A percentile compares a stretch with the other conserved stretches of the same genome.
Evolutionary conservation across 2,329 filamentous ascomycete species (phyloP).

Genomic region (Aspergillus puulaauensis): DNA sequence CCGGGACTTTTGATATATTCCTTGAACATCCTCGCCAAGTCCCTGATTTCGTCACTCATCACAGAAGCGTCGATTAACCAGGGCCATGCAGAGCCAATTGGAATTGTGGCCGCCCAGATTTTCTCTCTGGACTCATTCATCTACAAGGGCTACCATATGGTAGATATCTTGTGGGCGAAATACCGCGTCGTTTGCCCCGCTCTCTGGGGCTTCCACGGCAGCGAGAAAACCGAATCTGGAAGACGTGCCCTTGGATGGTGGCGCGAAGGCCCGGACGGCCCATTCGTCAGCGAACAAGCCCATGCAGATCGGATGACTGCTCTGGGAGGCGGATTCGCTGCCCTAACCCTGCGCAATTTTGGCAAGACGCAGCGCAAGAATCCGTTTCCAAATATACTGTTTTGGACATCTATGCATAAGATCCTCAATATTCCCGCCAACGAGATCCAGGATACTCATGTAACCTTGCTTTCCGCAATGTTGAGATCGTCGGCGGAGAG

Average conservation of each 20-base stretch:
- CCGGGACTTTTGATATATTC: conserved; percentile 71
- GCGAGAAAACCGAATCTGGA: conserved; percentile 69
- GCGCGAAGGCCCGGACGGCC: conserved; percentile 52
- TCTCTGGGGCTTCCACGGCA: conserved; percentile 78
- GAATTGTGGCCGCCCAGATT: conserved; percentile 72
- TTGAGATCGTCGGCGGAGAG: conserved; percentile 71
- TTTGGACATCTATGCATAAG: conserved; percentile 75
- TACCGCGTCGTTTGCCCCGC: conserved; percentile 77
- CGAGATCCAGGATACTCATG: conserved; percentile 71
- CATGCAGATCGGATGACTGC: conserved; percentile 83
- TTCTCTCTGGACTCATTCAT: conserved; percentile 69
- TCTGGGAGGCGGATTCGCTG: conserved; percentile 78
- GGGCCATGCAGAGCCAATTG: conserved; percentile 72
- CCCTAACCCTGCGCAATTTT: conserved; percentile 81
- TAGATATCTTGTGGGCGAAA: conserved; percentile 86
- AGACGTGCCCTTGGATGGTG: conserved; percentile 72
- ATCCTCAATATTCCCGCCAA: conserved; percentile 72
- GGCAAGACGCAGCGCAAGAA: conserved; percentile 66
- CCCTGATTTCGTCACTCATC: conserved; percentile 68
- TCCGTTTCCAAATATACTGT: conserved; percentile 74
- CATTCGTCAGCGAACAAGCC: conserved; percentile 66
- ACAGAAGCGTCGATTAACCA: conserved; percentile 65
- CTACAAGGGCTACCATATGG: conserved; percentile 66
- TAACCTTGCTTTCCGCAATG: conserved; percentile 68
- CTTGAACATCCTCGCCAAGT: conserved; percentile 74